phyloP scores from a whole-genome alignment of 345 rosid genomes.

The Citrus australasica region DNA sequence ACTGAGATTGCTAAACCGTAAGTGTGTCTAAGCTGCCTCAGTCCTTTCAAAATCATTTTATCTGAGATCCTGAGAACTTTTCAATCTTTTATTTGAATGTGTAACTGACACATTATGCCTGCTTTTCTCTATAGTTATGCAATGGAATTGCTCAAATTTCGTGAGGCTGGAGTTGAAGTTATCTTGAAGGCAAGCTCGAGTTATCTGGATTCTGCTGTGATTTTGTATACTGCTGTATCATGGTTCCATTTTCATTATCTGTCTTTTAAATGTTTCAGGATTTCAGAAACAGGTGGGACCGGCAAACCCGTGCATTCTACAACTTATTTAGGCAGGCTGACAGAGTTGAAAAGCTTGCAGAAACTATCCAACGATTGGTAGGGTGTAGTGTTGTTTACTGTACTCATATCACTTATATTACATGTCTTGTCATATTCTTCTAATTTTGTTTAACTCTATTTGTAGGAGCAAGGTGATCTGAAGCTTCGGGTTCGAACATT shows the following conservation, averaged over 20 bases:
- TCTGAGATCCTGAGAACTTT: not conserved
- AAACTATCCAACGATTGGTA: conserved; percentile 82
- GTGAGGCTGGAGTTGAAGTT: conserved; percentile 98
- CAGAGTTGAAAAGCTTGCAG: conserved; percentile 90
- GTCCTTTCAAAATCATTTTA: not conserved
- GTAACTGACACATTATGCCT: conserved; percentile 20
- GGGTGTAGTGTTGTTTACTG: not conserved
- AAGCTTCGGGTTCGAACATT: conserved; percentile 91
- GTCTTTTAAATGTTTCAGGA: conserved; percentile 50
- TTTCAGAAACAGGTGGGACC: conserved; percentile 86
- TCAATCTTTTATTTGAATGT: not conserved
- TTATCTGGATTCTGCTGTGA: conserved; percentile 14
- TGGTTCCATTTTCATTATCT: conserved; percentile 1
- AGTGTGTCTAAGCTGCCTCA: conserved; percentile 28
- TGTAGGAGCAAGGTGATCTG: conserved; percentile 97
- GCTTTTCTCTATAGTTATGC: conserved; percentile 64
- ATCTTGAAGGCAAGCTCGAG: conserved; percentile 58
- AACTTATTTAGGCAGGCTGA: conserved; percentile 97
- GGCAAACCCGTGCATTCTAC: conserved; percentile 89
- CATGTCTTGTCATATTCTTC: not conserved
- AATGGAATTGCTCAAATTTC: conserved; percentile 79
- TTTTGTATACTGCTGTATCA: not conserved
- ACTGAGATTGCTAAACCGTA: conserved; percentile 99
- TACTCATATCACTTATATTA: not conserved
- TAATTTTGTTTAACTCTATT: not conserved